These are phyloP conservation scores for Neckera pumila DNA, from an alignment of 225 moss, liverwort and hornwort species.

Conservation along the genomic window DNA sequence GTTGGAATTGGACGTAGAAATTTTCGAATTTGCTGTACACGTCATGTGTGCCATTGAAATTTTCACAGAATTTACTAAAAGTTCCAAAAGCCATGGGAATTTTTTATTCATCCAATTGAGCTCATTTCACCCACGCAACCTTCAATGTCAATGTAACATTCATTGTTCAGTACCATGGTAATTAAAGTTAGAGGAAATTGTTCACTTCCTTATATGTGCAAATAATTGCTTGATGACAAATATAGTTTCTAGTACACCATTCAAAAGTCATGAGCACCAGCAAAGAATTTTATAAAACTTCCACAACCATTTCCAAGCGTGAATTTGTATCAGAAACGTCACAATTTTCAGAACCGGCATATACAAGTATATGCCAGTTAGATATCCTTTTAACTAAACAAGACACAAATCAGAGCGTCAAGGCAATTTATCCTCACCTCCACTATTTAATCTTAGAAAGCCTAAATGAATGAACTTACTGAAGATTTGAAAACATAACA, in stretches of 20 bases:
- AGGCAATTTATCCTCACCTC: too few relatives aligned
- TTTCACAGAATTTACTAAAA: background rate
- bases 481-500: background rate
- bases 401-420: too few relatives aligned
- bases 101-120: background rate
- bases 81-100: too few relatives aligned
- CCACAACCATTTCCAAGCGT: background rate
- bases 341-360: background rate
- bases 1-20: background rate
- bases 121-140: too few relatives aligned
- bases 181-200: background rate
- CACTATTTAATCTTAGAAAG: background rate
- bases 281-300: rapidly evolving
- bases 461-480: background rate
- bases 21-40: background rate
- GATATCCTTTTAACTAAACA: background rate
- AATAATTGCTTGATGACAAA: background rate
- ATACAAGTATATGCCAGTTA: background rate
- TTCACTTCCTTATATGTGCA: background rate
- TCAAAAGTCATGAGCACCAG: background rate
- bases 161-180: background rate
- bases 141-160: background rate
- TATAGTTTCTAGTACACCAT: background rate
- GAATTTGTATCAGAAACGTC: background rate
- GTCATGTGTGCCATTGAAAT: background rate